A percentile compares a stretch with the other conserved stretches of the same genome.
Conservation (phyloP, 768 basidiomycete species). For the Pleurotus platypus region DNA sequence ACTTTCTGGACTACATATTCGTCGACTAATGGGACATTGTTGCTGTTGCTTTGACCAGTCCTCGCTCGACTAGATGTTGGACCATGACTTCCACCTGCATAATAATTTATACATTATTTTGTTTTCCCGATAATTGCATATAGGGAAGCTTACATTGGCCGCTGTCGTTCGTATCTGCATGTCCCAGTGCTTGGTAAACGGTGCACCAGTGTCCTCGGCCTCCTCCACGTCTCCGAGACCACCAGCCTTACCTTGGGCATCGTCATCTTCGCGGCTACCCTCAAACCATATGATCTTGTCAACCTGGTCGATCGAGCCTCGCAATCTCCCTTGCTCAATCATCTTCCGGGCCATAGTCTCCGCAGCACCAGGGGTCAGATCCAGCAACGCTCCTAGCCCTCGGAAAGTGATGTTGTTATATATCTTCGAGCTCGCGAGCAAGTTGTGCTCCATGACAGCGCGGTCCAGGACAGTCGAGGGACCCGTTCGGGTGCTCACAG, state of each 20-base stretch:
- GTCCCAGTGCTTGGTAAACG: constrained; percentile 96
- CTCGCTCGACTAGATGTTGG: constrained; percentile 74
- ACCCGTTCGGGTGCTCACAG: constrained; percentile 72
- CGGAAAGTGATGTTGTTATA: constrained; percentile 97
- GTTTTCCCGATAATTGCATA: not conserved
- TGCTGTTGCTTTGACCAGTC: constrained; percentile 45
- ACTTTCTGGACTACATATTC: constrained; percentile 17
- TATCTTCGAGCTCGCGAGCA: constrained; percentile 93
- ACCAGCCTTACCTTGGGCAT: constrained; percentile 91
- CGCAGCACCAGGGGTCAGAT: constrained; percentile 87
- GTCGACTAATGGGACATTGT: constrained; percentile 9
- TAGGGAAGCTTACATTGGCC: constrained; percentile 59
- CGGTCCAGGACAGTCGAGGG: constrained; percentile 95
- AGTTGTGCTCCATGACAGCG: constrained; percentile 98
- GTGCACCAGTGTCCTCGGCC: constrained; percentile 83
- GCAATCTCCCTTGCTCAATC: constrained; percentile 95
- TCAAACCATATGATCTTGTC: constrained; percentile 95
- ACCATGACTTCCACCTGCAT: constrained; percentile 80
- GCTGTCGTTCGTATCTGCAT: constrained; percentile 86
- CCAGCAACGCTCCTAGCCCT: constrained; percentile 87
- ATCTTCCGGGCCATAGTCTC: constrained; percentile 98
- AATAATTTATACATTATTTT: constrained; percentile 7
- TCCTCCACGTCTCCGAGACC: constrained; percentile 88
- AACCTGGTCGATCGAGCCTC: constrained; percentile 94
- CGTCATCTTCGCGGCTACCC: constrained; percentile 79